Evolutionary conservation across 129 eudicot genomes (phyloP).

Genomic region (Chrysanthemum makinoi): DNA sequence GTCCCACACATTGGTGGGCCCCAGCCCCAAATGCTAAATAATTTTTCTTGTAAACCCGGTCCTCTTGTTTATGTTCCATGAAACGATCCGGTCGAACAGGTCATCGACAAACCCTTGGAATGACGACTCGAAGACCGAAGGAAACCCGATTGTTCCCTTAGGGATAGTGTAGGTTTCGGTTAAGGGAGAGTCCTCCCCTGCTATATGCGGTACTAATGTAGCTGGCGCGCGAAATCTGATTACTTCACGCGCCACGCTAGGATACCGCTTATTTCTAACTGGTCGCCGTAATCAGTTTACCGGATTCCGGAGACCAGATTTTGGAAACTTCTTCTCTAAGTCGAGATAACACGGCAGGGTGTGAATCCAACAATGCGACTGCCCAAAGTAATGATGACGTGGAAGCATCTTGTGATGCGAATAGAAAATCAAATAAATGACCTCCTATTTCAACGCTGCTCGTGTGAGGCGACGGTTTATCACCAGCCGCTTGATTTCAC

Average conservation of each 20-base stretch:
- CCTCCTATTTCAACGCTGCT: constrained; percentile 49
- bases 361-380: constrained; percentile 61
- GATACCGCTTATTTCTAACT: constrained; percentile 72
- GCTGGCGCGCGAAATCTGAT: constrained; percentile 73
- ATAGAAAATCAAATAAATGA: constrained; percentile 76
- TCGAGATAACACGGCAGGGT: constrained; percentile 46
- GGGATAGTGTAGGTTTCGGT: constrained; percentile 63
- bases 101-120: constrained; percentile 77
- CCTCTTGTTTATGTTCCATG: constrained; percentile 60
- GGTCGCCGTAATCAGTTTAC: constrained; percentile 40
- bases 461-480: constrained; percentile 34
- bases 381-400: constrained; percentile 90
- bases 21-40: constrained; percentile 85
- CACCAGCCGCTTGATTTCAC: constrained; percentile 37
- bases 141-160: constrained; percentile 77
- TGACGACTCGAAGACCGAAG: constrained; percentile 81
- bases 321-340: constrained; percentile 56
- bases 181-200: constrained; percentile 67
- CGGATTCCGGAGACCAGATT: constrained; percentile 54
- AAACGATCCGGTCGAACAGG: constrained; percentile 86
- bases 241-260: constrained; percentile 86
- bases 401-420: constrained; percentile 90
- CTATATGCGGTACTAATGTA: constrained; percentile 82
- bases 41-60: constrained; percentile 64
- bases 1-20: constrained; percentile 93